Conservation (phyloP, 306 rosid genomes). For the Prunus campanulata region DNA sequence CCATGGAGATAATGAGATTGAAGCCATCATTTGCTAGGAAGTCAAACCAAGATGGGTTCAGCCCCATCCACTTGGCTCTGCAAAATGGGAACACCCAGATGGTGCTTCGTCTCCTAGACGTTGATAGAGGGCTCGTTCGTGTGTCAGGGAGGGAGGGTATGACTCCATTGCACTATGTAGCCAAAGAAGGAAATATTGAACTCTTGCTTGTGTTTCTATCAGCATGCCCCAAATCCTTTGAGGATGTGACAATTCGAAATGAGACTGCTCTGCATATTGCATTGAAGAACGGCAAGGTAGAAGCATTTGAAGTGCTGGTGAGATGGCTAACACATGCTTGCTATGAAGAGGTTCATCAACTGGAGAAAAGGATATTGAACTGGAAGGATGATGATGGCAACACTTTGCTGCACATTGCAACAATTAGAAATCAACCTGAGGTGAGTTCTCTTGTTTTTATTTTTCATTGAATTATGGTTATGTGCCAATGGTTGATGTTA, state of each 20-base stretch:
- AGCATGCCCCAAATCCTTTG: neutral
- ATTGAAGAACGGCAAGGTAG: neutral
- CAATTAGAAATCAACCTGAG: neutral
- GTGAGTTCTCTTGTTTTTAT: neutral
- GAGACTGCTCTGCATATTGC: constrained; percentile 6
- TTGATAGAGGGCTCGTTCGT: neutral
- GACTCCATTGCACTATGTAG: neutral
- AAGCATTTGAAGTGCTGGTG: neutral
- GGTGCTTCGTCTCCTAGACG: neutral
- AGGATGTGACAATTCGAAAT: neutral
- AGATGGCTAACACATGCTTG: neutral
- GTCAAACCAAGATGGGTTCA: constrained; percentile 9
- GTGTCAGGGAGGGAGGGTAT: neutral
- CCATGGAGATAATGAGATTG: neutral
- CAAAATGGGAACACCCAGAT: neutral
- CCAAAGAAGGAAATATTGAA: neutral
- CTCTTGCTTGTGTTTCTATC: neutral
- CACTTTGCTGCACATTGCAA: neutral
- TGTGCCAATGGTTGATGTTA: too few relatives aligned
- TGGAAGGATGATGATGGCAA: neutral
- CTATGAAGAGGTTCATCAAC: neutral
- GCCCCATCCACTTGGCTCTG: constrained; percentile 7
- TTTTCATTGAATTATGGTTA: neutral
- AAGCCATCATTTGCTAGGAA: neutral
- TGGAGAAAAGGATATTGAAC: neutral